Conservation (phyloP, 352 stramenopile species). For the Globisporangium okanoganense region DNA sequence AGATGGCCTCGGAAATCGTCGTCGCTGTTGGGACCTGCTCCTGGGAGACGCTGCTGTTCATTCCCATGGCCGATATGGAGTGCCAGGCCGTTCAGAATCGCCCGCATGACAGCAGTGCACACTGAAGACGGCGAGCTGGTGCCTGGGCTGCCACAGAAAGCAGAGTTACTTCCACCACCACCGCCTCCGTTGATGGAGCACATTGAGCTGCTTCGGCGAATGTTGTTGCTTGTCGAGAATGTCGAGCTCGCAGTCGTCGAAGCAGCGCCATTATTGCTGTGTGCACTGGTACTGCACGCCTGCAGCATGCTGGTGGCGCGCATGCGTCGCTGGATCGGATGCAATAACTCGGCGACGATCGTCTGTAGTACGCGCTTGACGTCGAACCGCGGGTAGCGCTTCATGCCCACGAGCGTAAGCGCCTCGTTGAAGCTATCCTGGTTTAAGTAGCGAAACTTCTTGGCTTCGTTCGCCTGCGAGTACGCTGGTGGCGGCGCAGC, state of each 20-base stretch:
- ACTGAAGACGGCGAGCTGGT: slow-evolving; percentile 23
- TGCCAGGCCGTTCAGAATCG: slow-evolving; percentile 45
- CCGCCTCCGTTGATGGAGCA: slow-evolving; percentile 7
- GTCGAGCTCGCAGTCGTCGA: neutral
- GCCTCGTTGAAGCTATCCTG: slow-evolving; percentile 69
- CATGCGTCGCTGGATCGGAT: slow-evolving; percentile 33
- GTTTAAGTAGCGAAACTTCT: slow-evolving; percentile 62
- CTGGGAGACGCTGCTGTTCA: slow-evolving; percentile 12
- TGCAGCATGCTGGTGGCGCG: slow-evolving; percentile 15
- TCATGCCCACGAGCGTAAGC: slow-evolving; percentile 57
- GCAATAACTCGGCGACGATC: slow-evolving; percentile 46
- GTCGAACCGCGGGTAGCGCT: slow-evolving; percentile 54
- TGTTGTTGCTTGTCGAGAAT: neutral
- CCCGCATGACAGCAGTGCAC: slow-evolving; percentile 30
- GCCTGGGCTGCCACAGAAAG: slow-evolving; percentile 15
- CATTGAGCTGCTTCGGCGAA: slow-evolving; percentile 1
- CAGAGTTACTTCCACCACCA: neutral
- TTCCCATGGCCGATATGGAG: slow-evolving; percentile 38
- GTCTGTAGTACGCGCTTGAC: slow-evolving; percentile 48
- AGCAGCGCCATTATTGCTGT: neutral
- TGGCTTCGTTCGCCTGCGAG: slow-evolving; percentile 23
- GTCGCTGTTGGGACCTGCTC: neutral
- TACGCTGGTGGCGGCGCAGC: slow-evolving; percentile 6
- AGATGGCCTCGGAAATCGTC: slow-evolving; percentile 7
- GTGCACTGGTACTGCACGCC: neutral